Percentiles rank a stretch among this genome's conserved stretches.
Conservation (phyloP, 192 early-diverging fungal genomes). For the Lobulomyces angularis region DNA sequence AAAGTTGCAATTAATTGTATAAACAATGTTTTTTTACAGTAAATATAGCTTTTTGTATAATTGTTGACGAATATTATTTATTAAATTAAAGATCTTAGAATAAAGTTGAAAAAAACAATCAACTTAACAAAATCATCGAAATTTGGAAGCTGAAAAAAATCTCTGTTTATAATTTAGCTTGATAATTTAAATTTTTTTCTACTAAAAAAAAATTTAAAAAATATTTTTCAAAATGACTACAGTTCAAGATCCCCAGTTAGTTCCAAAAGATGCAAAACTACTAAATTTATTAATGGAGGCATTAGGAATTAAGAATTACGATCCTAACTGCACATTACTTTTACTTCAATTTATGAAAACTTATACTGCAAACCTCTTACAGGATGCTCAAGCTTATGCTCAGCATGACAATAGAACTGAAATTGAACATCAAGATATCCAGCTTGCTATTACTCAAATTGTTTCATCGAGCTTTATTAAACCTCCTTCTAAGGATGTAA, state of each 20-base stretch:
- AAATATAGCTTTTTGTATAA: too few species aligned
- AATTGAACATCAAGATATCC: constrained; percentile 72
- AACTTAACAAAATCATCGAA: too few species aligned
- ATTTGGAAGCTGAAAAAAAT: too few species aligned
- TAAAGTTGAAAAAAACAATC: too few species aligned
- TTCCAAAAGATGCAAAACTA: constrained; percentile 55
- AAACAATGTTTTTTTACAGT: too few species aligned
- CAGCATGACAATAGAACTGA: constrained; percentile 77
- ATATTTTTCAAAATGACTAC: too few species aligned
- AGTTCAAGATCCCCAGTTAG: constrained; percentile 25
- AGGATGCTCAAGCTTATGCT: constrained; percentile 80
- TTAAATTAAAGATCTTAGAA: too few species aligned
- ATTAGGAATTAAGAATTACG: constrained; percentile 75
- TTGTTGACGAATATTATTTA: too few species aligned
- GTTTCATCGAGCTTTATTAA: constrained; percentile 82
- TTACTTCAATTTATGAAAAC: constrained; percentile 86
- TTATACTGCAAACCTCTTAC: constrained; percentile 52
- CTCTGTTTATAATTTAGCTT: too few species aligned
- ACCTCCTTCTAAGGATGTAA: constrained; percentile 79
- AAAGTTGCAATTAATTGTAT: too few species aligned
- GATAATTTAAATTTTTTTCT: too few species aligned
- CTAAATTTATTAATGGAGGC: constrained; percentile 75
- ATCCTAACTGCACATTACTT: constrained; percentile 81
- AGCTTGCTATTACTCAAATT: constrained; percentile 81
- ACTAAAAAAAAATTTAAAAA: too few species aligned